Percentiles rank a stretch among this genome's conserved stretches.
phyloP scores from a whole-genome alignment of 768 basidiomycete species.

The Tulasnella sp. region DNA sequence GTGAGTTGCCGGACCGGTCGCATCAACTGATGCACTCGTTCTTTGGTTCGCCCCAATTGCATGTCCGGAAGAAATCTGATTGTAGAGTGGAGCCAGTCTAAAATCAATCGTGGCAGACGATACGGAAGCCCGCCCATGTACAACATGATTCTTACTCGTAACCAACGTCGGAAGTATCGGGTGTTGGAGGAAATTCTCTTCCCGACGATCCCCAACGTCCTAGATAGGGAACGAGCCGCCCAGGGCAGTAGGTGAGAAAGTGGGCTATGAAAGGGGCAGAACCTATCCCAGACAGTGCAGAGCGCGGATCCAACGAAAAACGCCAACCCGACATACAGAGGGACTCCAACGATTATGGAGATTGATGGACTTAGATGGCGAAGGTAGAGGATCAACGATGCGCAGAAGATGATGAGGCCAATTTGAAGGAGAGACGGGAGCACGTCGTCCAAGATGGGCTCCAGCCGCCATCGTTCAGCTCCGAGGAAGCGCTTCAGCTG shows the following conservation, averaged over 20 bases:
- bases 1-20: no score
- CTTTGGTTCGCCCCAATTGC: not conserved
- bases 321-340: not conserved
- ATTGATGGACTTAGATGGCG: not conserved
- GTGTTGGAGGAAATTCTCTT: no score
- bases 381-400: not conserved
- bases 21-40: no score
- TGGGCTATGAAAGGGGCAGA: not conserved
- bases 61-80: no score
- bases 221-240: not conserved
- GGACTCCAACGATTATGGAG: not conserved
- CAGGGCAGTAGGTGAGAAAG: not conserved
- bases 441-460: not conserved
- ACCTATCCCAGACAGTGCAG: not conserved
- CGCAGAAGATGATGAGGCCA: not conserved
- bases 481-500: not conserved
- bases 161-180: no score
- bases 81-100: no score
- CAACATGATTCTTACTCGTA: no score
- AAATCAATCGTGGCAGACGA: no score
- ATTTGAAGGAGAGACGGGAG: constrained; percentile 2
- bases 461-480: not conserved
- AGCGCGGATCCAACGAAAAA: not conserved
- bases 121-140: no score
- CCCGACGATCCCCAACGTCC: not conserved